Evolutionary conservation across 2,329 filamentous ascomycete genomes (phyloP).

Genomic region (Aspergillus sp.): DNA sequence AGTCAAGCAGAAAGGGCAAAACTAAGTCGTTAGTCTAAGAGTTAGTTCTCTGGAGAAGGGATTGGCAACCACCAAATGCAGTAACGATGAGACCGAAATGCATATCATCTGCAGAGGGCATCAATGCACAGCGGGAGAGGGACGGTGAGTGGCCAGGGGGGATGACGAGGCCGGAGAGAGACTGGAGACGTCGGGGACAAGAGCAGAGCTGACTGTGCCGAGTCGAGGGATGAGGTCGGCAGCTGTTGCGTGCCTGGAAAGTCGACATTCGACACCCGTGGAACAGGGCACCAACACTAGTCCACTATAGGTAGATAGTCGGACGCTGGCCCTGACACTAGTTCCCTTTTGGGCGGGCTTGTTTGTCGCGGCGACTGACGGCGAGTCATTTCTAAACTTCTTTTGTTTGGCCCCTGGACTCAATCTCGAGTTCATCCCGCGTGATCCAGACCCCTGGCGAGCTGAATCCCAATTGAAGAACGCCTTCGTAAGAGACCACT

Average conservation of each 20-base stretch:
- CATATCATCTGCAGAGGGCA: slow-evolving; percentile 4
- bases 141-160: background rate
- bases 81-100: slow-evolving; percentile 18
- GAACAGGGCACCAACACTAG: slow-evolving; percentile 14
- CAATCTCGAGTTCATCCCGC: too few relatives aligned
- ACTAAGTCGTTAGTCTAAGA: slow-evolving; percentile 20
- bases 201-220: background rate
- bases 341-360: background rate
- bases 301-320: background rate
- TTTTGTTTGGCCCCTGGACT: background rate
- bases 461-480: too few relatives aligned
- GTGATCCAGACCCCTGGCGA: too few relatives aligned
- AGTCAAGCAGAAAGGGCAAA: slow-evolving; percentile 5
- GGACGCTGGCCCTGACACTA: slow-evolving; percentile 7
- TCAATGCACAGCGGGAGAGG: background rate
- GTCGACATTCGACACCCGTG: slow-evolving; percentile 17
- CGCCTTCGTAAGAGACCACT: too few relatives aligned
- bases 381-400: background rate
- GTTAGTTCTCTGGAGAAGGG: slow-evolving; percentile 18
- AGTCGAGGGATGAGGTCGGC: background rate
- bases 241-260: background rate
- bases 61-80: slow-evolving; percentile 19
- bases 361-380: background rate
- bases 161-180: background rate
- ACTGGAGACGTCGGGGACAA: background rate